Evolutionary conservation across 83 land plant genomes (phyloP).

Genomic region (Picea abies): DNA sequence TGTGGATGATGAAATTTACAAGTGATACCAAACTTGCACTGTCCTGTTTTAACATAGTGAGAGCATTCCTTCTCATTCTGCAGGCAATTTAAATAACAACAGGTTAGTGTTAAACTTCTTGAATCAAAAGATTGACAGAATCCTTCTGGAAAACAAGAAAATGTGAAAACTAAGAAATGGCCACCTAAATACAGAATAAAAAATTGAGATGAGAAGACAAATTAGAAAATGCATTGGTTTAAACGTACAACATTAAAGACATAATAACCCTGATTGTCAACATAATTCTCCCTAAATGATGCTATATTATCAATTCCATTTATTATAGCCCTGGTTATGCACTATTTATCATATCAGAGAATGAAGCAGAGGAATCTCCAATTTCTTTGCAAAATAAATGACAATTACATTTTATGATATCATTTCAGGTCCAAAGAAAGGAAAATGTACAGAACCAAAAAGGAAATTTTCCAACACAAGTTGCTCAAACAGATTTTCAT

Average conservation of each 20-base stretch:
- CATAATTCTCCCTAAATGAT: background rate
- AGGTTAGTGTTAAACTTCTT: constrained; percentile 2
- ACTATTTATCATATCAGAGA: no score
- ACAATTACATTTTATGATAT: background rate
- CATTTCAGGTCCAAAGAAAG: background rate
- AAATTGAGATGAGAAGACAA: background rate
- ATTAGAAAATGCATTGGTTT: background rate
- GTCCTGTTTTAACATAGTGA: constrained; percentile 81
- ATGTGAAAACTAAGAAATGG: background rate
- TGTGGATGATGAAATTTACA: constrained; percentile 91
- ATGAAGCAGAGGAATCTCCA: background rate
- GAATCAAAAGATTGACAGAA: background rate
- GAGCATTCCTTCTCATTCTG: constrained; percentile 85
- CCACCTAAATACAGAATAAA: background rate
- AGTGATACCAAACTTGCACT: constrained; percentile 78
- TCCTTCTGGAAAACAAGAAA: background rate
- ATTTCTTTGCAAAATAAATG: background rate
- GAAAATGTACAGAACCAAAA: background rate
- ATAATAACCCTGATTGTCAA: background rate
- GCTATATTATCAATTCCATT: background rate
- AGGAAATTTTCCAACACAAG: background rate
- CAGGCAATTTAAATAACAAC: constrained; percentile 16
- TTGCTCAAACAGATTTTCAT: background rate
- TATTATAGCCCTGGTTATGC: background rate
- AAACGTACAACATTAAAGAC: background rate